Evolutionary conservation across 1,139 yeast genomes (phyloP).

Genomic region (Sugiyamaella sp.): DNA sequence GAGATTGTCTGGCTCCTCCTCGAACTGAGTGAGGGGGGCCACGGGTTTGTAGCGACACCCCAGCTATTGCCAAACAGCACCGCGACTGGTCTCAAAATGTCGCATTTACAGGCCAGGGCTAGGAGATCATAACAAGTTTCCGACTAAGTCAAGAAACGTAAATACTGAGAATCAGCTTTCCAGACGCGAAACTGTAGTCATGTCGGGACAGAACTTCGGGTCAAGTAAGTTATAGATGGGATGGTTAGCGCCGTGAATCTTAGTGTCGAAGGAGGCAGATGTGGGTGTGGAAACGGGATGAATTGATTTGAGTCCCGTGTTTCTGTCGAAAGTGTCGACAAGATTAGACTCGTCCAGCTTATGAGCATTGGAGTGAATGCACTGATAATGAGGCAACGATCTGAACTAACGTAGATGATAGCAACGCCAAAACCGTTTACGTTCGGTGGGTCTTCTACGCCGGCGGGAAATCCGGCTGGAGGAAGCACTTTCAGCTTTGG

Average conservation of each 20-base stretch:
- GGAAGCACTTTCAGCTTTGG: slow-evolving; percentile 14
- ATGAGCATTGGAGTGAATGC: not conserved
- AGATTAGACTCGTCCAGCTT: not conserved
- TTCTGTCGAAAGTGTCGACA: too few species aligned
- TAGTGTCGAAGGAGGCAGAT: too few species aligned
- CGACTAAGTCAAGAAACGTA: too few species aligned
- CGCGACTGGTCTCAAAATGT: not conserved
- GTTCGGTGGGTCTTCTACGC: slow-evolving; percentile 21
- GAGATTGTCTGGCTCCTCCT: too few species aligned
- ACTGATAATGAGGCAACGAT: slow-evolving; percentile 14
- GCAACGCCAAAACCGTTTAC: slow-evolving; percentile 19
- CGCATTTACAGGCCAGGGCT: not conserved
- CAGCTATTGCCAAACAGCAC: too few species aligned
- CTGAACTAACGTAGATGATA: slow-evolving; percentile 18
- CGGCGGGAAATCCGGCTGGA: slow-evolving; percentile 20
- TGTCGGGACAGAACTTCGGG: slow-evolving; percentile 22
- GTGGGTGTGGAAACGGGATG: not conserved
- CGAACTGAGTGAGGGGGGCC: too few species aligned
- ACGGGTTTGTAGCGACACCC: too few species aligned
- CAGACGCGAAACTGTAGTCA: not conserved
- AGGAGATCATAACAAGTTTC: slow-evolving; percentile 9
- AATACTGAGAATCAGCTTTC: too few species aligned
- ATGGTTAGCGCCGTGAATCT: not conserved
- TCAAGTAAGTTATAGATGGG: slow-evolving; percentile 21
- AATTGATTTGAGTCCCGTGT: too few species aligned